phyloP scores from a whole-genome alignment of 169 alveolate genomes.

The Plasmodium fragile region DNA sequence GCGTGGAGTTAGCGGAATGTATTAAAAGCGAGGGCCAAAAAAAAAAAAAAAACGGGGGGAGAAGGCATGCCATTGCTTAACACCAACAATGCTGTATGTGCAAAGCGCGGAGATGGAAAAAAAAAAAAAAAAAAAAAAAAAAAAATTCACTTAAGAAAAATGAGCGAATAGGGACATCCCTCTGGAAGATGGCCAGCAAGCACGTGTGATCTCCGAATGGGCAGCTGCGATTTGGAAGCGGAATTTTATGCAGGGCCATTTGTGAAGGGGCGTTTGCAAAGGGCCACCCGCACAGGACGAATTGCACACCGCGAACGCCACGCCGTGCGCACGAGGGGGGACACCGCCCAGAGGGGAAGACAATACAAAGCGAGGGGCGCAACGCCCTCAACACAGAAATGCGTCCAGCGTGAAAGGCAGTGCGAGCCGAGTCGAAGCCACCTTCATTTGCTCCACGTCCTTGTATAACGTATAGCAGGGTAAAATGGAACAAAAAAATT shows the following conservation, averaged over 20 bases:
- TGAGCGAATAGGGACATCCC: background rate
- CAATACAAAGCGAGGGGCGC: background rate
- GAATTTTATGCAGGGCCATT: background rate
- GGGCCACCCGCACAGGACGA: background rate
- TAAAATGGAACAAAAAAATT: background rate
- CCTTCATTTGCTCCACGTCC: background rate
- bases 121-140: constrained; percentile 2
- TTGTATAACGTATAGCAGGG: background rate
- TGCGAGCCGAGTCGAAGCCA: background rate
- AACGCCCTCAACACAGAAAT: background rate
- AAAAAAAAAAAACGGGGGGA: background rate
- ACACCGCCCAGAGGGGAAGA: background rate
- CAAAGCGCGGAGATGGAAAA: background rate
- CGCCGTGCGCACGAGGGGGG: too few species aligned
- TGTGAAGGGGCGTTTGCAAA: background rate
- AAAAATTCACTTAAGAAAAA: background rate
- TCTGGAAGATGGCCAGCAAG: background rate
- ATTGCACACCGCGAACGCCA: background rate
- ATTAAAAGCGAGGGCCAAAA: background rate
- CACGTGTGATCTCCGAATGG: background rate
- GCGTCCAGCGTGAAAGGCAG: background rate
- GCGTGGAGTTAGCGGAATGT: background rate
- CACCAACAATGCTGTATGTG: background rate
- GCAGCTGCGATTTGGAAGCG: background rate
- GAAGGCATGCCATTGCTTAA: background rate